Conservation (phyloP, 1,284 basidiomycete genomes). For the Boletus mariae region DNA sequence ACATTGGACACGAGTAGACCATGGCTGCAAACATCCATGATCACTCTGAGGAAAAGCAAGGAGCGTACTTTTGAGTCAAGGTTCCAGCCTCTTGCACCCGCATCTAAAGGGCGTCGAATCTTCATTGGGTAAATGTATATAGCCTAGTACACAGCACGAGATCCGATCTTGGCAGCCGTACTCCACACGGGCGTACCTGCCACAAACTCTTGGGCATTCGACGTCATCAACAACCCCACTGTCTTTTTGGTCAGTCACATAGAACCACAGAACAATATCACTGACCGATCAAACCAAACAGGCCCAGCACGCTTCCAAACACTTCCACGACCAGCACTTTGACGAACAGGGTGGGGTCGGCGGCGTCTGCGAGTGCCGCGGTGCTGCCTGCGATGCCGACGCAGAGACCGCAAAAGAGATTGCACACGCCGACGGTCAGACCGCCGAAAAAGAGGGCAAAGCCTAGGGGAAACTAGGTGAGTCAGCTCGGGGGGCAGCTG, state of each 20-base stretch:
- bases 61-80: not conserved
- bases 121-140: not conserved
- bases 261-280: constrained; percentile 10
- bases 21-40: too few species aligned
- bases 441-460: constrained; percentile 95
- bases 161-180: constrained; percentile 16
- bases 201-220: constrained; percentile 53
- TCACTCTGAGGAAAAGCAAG: not conserved
- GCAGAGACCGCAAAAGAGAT: constrained; percentile 88
- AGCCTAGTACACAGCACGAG: constrained; percentile 24
- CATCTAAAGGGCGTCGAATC: not conserved
- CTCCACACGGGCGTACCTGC: constrained; percentile 33
- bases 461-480: constrained; percentile 42
- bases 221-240: constrained; percentile 70
- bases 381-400: constrained; percentile 92
- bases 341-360: constrained; percentile 89
- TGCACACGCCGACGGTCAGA: constrained; percentile 85
- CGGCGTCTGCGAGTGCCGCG: constrained; percentile 88
- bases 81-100: not conserved
- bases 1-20: too few species aligned
- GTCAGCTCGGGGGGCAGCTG: not conserved
- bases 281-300: constrained; percentile 89
- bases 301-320: constrained; percentile 87
- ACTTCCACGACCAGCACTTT: constrained; percentile 95
- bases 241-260: not conserved